Conservation (phyloP, 139 green algal species). For the Coelastrella sp. region DNA sequence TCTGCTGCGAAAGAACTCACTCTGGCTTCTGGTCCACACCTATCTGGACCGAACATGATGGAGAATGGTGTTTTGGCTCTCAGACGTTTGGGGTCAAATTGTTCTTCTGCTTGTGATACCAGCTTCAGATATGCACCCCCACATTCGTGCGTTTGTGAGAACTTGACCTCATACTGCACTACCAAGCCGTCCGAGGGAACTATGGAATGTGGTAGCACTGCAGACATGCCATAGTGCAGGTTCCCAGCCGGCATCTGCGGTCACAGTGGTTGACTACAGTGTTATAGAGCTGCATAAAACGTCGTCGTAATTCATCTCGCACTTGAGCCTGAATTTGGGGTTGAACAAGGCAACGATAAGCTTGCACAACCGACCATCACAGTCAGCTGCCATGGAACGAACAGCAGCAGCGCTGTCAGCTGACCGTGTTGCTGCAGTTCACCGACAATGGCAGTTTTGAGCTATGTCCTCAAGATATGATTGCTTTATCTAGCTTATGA, state of each 20-base stretch:
- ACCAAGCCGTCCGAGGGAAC: conserved; percentile 74
- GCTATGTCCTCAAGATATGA: neutral
- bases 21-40: conserved; percentile 60
- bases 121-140: conserved; percentile 95
- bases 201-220: conserved; percentile 61
- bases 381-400: too few relatives aligned
- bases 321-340: too few relatives aligned
- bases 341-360: too few relatives aligned
- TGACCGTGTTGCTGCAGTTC: too few relatives aligned
- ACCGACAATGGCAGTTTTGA: neutral
- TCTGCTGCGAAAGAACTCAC: too few relatives aligned
- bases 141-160: conserved; percentile 76
- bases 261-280: neutral
- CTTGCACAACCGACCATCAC: too few relatives aligned
- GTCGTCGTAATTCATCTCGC: neutral
- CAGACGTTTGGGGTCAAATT: neutral
- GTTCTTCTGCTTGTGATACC: conserved; percentile 57
- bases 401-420: too few relatives aligned
- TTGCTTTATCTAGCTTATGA: neutral
- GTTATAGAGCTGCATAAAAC: neutral
- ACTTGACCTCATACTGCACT: conserved; percentile 90
- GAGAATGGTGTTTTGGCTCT: conserved; percentile 67
- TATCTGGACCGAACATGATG: conserved; percentile 97
- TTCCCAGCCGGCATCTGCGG: conserved; percentile 79
- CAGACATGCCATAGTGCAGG: conserved; percentile 82